A percentile compares a stretch with the other conserved stretches of the same genome.
Evolutionary conservation across 257 asterid species (phyloP).

Genomic region (Schizonepeta tenuifolia): DNA sequence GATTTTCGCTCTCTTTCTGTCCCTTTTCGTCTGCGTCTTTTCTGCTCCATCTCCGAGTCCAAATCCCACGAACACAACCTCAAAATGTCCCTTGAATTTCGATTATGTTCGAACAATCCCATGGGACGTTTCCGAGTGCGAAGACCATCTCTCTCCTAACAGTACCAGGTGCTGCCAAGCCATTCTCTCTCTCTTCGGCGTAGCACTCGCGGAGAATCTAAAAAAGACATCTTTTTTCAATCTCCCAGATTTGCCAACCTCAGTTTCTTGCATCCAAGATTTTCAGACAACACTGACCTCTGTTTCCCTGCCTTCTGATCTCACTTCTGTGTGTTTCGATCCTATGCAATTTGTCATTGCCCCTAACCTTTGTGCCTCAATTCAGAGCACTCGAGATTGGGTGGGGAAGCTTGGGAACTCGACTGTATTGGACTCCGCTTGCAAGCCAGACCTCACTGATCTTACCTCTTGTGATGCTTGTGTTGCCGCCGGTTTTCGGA

Average conservation of each 20-base stretch:
- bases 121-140: slow-evolving; percentile 72
- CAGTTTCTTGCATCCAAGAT: slow-evolving; percentile 70
- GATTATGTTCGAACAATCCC: slow-evolving; percentile 61
- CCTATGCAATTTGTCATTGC: slow-evolving; percentile 66
- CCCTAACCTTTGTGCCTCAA: slow-evolving; percentile 61
- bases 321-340: slow-evolving; percentile 66
- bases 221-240: slow-evolving; percentile 59
- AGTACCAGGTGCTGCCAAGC: slow-evolving; percentile 69
- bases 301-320: slow-evolving; percentile 50
- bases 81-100: slow-evolving; percentile 69
- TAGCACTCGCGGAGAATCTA: slow-evolving; percentile 61
- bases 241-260: slow-evolving; percentile 64
- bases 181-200: slow-evolving; percentile 68
- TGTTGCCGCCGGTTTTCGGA: slow-evolving; percentile 66
- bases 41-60: slow-evolving; percentile 36
- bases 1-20: slow-evolving; percentile 25
- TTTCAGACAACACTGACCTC: slow-evolving; percentile 64
- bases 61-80: slow-evolving; percentile 34
- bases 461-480: slow-evolving; percentile 74
- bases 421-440: slow-evolving; percentile 59
- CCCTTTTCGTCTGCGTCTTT: slow-evolving; percentile 29
- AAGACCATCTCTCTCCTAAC: slow-evolving; percentile 31
- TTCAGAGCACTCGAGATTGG: slow-evolving; percentile 74
- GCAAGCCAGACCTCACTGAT: slow-evolving; percentile 67
- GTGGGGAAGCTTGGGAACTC: slow-evolving; percentile 52